These are phyloP conservation scores for Mortierella sp. DNA, from an alignment of 371 early-diverging fungal species.

Conservation along the genomic window DNA sequence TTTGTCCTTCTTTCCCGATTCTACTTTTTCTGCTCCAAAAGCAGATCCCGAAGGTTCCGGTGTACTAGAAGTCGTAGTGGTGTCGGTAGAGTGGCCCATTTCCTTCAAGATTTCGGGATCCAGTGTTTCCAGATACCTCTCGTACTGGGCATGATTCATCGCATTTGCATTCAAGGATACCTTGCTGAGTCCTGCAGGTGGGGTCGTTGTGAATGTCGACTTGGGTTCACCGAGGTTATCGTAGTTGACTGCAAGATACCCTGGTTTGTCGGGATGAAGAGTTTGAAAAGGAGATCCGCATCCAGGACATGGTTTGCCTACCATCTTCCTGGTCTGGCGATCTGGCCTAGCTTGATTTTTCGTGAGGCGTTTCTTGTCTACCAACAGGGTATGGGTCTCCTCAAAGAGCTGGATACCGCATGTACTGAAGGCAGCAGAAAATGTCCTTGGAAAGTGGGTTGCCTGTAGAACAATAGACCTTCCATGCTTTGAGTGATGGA, in stretches of 20 bases:
- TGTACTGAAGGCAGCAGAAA: conserved; percentile 12
- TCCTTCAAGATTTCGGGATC: conserved; percentile 35
- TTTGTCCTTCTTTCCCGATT: neutral
- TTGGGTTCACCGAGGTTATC: neutral
- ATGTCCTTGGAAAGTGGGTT: neutral
- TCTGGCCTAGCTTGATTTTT: neutral
- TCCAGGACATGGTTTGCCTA: conserved; percentile 47
- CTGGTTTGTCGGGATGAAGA: conserved; percentile 18
- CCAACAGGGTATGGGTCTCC: neutral
- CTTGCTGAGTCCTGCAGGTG: neutral
- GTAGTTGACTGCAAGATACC: conserved; percentile 24
- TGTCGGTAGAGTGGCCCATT: conserved; percentile 16
- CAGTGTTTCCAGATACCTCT: conserved; percentile 20
- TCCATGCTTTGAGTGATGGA: neutral
- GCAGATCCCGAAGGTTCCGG: neutral
- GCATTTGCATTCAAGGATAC: conserved; percentile 16
- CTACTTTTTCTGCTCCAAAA: neutral
- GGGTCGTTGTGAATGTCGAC: neutral
- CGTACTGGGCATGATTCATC: conserved; percentile 28
- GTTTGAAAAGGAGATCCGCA: conserved; percentile 45
- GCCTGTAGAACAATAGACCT: neutral
- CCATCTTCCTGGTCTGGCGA: conserved; percentile 4
- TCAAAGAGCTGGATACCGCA: conserved; percentile 1
- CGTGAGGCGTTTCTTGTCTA: neutral
- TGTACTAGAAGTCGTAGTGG: neutral